Evolutionary conservation across 2,329 filamentous ascomycete species (phyloP).

Genomic region (Shiraia sp.): DNA sequence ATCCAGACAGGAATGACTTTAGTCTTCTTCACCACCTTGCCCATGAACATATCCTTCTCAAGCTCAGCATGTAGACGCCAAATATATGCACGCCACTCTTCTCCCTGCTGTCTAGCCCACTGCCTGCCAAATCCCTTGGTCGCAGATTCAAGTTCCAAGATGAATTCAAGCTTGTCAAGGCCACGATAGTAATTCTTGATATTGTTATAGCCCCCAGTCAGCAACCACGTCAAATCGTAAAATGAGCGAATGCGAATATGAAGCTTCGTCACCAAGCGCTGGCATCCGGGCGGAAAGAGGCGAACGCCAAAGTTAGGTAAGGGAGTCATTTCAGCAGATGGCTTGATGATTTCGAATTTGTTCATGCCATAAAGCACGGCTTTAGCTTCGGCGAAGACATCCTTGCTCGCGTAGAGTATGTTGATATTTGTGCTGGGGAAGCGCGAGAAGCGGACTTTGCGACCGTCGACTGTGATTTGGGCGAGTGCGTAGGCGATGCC

Average conservation of each 20-base stretch:
- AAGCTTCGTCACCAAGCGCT: conserved; percentile 20
- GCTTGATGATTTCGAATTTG: conserved; percentile 35
- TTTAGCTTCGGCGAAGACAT: conserved; percentile 47
- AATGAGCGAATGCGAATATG: conserved; percentile 23
- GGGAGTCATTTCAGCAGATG: conserved; percentile 22
- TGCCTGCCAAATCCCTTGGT: conserved; percentile 18
- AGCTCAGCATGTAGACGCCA: conserved; percentile 18
- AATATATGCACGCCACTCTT: conserved; percentile 25
- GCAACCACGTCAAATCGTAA: conserved; percentile 26
- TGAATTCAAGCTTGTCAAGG: conserved; percentile 18
- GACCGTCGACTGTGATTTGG: conserved; percentile 16
- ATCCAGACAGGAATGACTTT: conserved; percentile 28
- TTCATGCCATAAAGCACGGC: conserved; percentile 48
- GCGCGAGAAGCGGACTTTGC: conserved; percentile 19
- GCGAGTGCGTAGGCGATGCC: conserved; percentile 27
- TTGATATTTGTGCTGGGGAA: conserved; percentile 18
- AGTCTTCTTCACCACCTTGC: not conserved
- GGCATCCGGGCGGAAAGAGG: conserved; percentile 24
- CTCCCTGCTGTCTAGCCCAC: conserved; percentile 13
- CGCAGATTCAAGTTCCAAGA: conserved; percentile 25
- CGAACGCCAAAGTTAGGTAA: conserved; percentile 24
- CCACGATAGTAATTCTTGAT: conserved; percentile 28
- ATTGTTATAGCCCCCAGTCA: conserved; percentile 18
- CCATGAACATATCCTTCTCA: conserved; percentile 13
- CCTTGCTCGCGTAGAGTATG: conserved; percentile 43